Base-by-base conservation (phyloP, 495 filamentous ascomycete genomes). In the Stereocaulon alpinum region DNA sequence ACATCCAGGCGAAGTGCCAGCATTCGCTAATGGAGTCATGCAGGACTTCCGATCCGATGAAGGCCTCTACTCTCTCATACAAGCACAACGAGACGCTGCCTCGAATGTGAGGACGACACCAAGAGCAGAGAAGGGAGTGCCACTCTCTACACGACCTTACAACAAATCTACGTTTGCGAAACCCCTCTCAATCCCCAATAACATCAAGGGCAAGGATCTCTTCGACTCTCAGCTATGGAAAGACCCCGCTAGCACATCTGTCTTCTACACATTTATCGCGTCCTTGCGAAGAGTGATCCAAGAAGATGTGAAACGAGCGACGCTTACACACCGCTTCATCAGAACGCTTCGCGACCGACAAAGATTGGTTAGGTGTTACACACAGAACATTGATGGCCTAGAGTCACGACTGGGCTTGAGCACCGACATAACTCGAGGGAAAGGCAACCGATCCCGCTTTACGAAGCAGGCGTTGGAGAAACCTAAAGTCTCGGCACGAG, bases 41-140 rank as follows among this genome's bases (percentile, higher is more conserved):
- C 59, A 87, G 84, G 84, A 87, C 64, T 87, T 87, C 60, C 82
- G 84, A 34, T 87, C 85, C 14, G 77, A 85, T 64, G 77, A 86
- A 66, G 84, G 84, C 0, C 77, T 87, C 4, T 87, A 87, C 65
- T 82, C 82, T 3, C 70, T 86, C 22, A 85, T 87, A 32, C 82
- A 87, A 65, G 75, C 80, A 7, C 80, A 84, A 58, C 84, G 84
- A 60, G 80, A 84, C 34, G 50, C 61, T 20, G 51, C 62, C 12
- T 27, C 37, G 2, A 24, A 52, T 6, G 2, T 24, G n/a, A 40
- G 24, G 18, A 29, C 29, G 40, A 17, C 27, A 15, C 27, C 48
- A 45, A 44, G 43, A 14, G 9, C 24, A 42, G 17, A 58, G 40
- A 17, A 56, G 55, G 5, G 7, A 7, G 7, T 15, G 14, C 40